A percentile compares a stretch with the other conserved stretches of the same genome.
phyloP scores from a whole-genome alignment of 345 rosid species.

The Populus euphratica region DNA sequence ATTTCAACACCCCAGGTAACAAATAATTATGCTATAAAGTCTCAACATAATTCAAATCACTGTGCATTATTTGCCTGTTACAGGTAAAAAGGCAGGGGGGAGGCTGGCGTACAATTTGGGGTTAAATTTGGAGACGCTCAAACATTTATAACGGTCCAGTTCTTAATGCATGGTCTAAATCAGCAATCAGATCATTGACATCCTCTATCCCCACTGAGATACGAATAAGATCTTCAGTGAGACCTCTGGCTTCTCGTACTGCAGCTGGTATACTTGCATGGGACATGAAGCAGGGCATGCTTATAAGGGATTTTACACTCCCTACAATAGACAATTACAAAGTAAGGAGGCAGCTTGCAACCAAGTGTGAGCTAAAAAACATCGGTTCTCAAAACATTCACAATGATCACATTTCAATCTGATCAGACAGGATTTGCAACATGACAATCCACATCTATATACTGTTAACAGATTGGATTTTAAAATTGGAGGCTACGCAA shows the following conservation, averaged over 20 bases:
- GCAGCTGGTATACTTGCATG: slow-evolving; percentile 85
- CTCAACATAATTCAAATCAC: not conserved
- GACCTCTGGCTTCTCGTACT: slow-evolving; percentile 87
- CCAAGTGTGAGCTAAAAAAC: not conserved
- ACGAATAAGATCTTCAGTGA: slow-evolving; percentile 83
- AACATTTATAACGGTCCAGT: slow-evolving; percentile 48
- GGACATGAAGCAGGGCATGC: slow-evolving; percentile 99
- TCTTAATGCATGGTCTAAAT: slow-evolving; percentile 67
- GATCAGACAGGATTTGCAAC: not conserved
- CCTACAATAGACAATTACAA: slow-evolving; percentile 37
- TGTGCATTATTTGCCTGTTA: too few species aligned
- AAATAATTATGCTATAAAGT: not conserved
- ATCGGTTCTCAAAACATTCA: not conserved
- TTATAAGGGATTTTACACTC: slow-evolving; percentile 91
- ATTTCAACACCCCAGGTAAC: not conserved
- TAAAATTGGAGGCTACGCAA: not conserved
- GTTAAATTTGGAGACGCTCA: not conserved
- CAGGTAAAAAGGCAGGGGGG: not conserved
- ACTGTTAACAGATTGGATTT: not conserved
- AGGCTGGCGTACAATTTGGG: not conserved
- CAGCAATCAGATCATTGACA: slow-evolving; percentile 79
- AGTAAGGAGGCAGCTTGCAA: not conserved
- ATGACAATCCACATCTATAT: not conserved
- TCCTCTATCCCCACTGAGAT: slow-evolving; percentile 93
- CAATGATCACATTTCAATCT: not conserved